Evolutionary conservation across 2,329 filamentous ascomycete genomes (phyloP), one percentile per base, ranked within the genome.

Genomic region (Paraphoma sp.): DNA sequence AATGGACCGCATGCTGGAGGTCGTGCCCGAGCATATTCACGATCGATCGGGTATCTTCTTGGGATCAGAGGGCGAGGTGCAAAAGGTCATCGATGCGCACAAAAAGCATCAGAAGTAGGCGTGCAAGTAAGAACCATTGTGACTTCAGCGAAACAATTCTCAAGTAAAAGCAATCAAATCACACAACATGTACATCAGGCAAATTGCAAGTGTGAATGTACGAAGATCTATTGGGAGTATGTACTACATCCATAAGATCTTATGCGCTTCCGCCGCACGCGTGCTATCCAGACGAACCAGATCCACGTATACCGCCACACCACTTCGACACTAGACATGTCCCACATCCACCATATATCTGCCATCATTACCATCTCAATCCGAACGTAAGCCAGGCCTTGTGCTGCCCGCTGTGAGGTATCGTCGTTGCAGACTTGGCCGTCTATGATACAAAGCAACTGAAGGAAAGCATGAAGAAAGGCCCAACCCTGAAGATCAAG

Each of bases 1-100:
- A 54, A 97, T 97, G 93, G 82, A 87, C 65, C 87, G 94, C 58
- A 93, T 99, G 90, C 83, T 99, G 65, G 89, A 92, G 53, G 88
- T 98, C 41, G 87, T 92, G 1, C 95, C 95, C 1, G 90, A 96
- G 78, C 85, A 92, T 77, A 99, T 99, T 72, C 95, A 99, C 79
- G 95, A 99, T 81, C 87, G 89, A 74, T 93, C 93, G 17, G 95
- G 95, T 65, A 97, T 99, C 72, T 99, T 96, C 81, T 86, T 99
- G 83, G 95, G 95, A 63, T 97, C 93, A 70, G 92, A 90, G 68
- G 91, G 96, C 61, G 95, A 99, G 82, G 86, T 99, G 47, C 92
- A 97, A 82, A 97, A 96, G 84, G 92, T 98, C 66, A 96, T 97
- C 78, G 82, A 87, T 59, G 89, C 89, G 71, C 89, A 95, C 81